Evolutionary conservation across 1,139 yeast species (phyloP), one percentile per base, ranked within the genome.

Genomic region (Saccharomyces hybrid): DNA sequence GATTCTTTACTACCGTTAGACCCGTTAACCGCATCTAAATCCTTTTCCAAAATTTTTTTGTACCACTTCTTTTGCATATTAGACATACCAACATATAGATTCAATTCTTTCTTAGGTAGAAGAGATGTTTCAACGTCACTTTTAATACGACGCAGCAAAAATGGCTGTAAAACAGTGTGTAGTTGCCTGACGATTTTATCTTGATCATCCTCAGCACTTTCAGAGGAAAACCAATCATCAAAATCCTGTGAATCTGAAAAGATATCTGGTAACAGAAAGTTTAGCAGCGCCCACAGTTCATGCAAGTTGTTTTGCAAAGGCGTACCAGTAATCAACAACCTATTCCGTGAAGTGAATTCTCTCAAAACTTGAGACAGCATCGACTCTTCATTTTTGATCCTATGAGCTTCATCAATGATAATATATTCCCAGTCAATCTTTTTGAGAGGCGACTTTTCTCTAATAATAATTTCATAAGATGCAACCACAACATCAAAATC

Each of bases 11-110:
- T 87, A 5, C 96, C 96, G 46, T 84, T 84, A 2, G 85, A 90
- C 46, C 96, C 96, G 69, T 93, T 93, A 14, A 93, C 96, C 0
- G 99, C 98, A 69, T 91, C 98, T 46, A 93, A 85, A 68, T 93
- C 98, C 67, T 91, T 91, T 66, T 90, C 97, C 52, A 93, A 73
- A 56, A 93, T 76, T 64, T 85, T 85, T 67, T 84, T 86, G 69
- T 93, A 93, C 98, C 98, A 93, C 62, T 81, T 79, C 50, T 83
- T 75, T 71, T 93, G 99, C 98, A 93, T 93, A 25, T 84, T 87
- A 0, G 96, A 82, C 97, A 93, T 89, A 29, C 96, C 96, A 51
- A 89, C 87, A 67, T 93, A 93, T 11, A 93, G 77, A 64, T 93
- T 93, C 54, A 88, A 76, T 71, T 93, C 99, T 56, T 87, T 85